Base-by-base conservation (phyloP, 371 early-diverging fungal species). In the Rhizopus stolonifer region DNA sequence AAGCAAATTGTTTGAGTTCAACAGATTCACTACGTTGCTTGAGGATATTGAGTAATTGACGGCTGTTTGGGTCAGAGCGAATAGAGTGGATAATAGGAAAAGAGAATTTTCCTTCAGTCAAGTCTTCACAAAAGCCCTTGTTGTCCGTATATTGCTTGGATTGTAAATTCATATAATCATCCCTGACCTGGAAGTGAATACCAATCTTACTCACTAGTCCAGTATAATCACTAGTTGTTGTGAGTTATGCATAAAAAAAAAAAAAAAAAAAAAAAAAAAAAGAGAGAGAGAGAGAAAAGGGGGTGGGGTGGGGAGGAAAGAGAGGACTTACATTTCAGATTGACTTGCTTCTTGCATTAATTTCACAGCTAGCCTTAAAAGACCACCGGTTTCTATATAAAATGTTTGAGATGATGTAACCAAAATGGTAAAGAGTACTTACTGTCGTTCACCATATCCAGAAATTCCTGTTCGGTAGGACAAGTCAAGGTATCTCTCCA, bases 31-130 rank as follows among this genome's bases (percentile, higher is more conserved):
- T 90, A 31, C 84, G 84, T 66, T 95, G 95, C 52, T 88, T 84
- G 40, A 98, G 61, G 40, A 97, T 98, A 57, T 86, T 86, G 4
- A 82, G 53, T 19, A 94, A 63, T 64, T 90, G 89, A 6, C 83
- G 77, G 52, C 82, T 86, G 40, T 59, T 62, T 3, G 84, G 70
- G 38, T 86, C 79, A 0, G 77, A 56, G 0, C 84, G 82, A 43
- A 96, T 91, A 11, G 90, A 87, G 58, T 93, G 95, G 17, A 95
- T 91, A 54, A 97, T 85, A 1, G 94, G 94, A 60, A 90, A 97
- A 8, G 96, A 95, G 68, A 95, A 98, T 70, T 98, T 98, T 59
- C 99, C 99, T 72, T 98, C 99, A 0, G 95, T 94, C 56, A 98
- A 65, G 64, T 98, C 99, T 72, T 98, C 97, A 55, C 95, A 95